phyloP scores from a whole-genome alignment of 1,139 yeast species.

The Saccharomycopsis hybrid region DNA sequence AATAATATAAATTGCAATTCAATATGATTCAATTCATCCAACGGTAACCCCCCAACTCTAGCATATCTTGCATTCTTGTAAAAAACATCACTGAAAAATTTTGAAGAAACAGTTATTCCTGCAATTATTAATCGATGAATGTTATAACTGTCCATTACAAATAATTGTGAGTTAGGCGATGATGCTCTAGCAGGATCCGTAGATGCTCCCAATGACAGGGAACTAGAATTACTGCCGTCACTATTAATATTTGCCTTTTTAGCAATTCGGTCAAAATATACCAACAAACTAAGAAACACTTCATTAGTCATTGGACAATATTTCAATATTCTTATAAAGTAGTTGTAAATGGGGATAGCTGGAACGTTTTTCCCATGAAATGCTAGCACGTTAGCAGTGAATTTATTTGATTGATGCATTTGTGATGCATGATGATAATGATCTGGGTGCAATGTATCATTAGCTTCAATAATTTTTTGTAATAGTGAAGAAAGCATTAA shows the following conservation, averaged over 20 bases:
- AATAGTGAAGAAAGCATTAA: slow-evolving; percentile 79
- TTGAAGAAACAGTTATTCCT: slow-evolving; percentile 95
- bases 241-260: slow-evolving; percentile 60
- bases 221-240: slow-evolving; percentile 15
- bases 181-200: neutral
- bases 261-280: slow-evolving; percentile 91
- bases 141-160: slow-evolving; percentile 94
- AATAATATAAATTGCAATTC: slow-evolving; percentile 83
- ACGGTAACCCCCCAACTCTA: slow-evolving; percentile 93
- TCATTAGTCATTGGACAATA: slow-evolving; percentile 98
- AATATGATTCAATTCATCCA: slow-evolving; percentile 86
- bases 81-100: slow-evolving; percentile 92
- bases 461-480: slow-evolving; percentile 86
- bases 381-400: slow-evolving; percentile 72
- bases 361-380: slow-evolving; percentile 96
- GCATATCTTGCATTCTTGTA: slow-evolving; percentile 96
- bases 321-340: slow-evolving; percentile 80
- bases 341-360: slow-evolving; percentile 85
- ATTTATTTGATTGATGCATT: slow-evolving; percentile 39
- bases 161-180: slow-evolving; percentile 40
- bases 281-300: slow-evolving; percentile 81
- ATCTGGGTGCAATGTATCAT: slow-evolving; percentile 75
- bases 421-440: slow-evolving; percentile 46
- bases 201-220: neutral
- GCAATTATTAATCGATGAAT: slow-evolving; percentile 90